Evolutionary conservation across 164 flowering plant species (phyloP).

Genomic region (Macadamia tetraphylla): DNA sequence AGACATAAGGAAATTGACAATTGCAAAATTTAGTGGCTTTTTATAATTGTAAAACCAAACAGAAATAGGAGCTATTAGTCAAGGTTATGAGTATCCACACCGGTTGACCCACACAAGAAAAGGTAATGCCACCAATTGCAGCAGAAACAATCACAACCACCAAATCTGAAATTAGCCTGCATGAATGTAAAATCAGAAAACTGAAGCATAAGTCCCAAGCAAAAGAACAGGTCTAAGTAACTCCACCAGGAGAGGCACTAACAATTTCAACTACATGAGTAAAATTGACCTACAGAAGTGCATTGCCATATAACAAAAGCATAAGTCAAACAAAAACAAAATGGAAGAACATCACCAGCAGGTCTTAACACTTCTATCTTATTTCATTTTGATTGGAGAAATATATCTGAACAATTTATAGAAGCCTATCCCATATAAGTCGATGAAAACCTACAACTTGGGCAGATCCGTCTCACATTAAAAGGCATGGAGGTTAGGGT

Average conservation of each 20-base stretch:
- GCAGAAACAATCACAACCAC: constrained; percentile 96
- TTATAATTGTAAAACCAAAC: neutral
- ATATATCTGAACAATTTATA: too few species aligned
- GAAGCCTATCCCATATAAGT: too few species aligned
- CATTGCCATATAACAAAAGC: too few species aligned
- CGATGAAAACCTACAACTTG: too few species aligned
- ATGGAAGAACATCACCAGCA: too few species aligned
- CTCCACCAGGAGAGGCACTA: neutral
- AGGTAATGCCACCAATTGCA: constrained; percentile 87
- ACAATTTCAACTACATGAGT: neutral
- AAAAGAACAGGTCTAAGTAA: neutral
- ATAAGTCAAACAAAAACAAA: too few species aligned
- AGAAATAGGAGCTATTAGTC: neutral
- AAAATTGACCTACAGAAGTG: too few species aligned
- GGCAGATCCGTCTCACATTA: too few species aligned
- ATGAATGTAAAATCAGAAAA: constrained; percentile 9
- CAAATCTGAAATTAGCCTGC: constrained; percentile 90
- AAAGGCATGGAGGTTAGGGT: too few species aligned
- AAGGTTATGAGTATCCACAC: constrained; percentile 37
- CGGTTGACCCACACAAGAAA: constrained; percentile 94
- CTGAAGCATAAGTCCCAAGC: constrained; percentile 3
- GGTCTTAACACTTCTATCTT: too few species aligned
- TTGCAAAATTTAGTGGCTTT: too few species aligned
- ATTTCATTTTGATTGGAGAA: too few species aligned
- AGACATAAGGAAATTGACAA: constrained; percentile 4